A percentile compares a stretch with the other conserved stretches of the same genome.
Conservation (phyloP, 768 basidiomycete genomes). For the Suillus sp. region DNA sequence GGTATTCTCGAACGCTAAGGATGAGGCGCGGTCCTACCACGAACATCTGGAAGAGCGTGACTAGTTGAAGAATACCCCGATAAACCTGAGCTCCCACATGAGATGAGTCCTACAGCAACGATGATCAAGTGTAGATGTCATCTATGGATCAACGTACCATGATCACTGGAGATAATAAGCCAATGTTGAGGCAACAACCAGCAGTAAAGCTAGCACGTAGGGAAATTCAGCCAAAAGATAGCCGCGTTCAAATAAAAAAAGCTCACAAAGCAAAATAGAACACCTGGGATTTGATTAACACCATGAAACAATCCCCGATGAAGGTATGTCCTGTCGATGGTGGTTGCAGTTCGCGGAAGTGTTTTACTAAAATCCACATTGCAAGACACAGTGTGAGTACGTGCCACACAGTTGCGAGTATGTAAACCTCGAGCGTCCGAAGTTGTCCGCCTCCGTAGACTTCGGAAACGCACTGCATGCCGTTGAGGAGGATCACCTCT, state of each 20-base stretch:
- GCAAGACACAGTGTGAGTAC: not conserved
- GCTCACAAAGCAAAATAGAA: constrained; percentile 1
- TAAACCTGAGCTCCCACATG: not conserved
- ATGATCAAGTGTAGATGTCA: not conserved
- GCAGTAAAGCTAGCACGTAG: not conserved
- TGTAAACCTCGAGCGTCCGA: not conserved
- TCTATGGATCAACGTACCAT: not conserved
- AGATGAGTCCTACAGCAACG: not conserved
- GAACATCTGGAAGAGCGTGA: constrained; percentile 2
- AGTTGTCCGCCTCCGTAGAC: not conserved
- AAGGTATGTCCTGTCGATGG: not conserved
- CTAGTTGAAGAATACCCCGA: not conserved
- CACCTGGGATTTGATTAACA: not conserved
- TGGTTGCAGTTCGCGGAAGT: not conserved
- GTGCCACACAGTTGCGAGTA: not conserved
- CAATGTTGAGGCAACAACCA: not conserved
- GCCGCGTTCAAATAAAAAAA: not conserved
- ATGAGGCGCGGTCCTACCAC: not conserved
- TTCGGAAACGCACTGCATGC: not conserved
- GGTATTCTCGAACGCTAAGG: not conserved
- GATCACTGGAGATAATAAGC: not conserved
- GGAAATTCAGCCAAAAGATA: not conserved
- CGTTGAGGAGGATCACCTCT: not conserved
- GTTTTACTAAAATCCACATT: not conserved
- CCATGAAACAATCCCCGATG: not conserved